phyloP scores from a whole-genome alignment of 1,284 basidiomycete species.

The Puccinia hordei region DNA sequence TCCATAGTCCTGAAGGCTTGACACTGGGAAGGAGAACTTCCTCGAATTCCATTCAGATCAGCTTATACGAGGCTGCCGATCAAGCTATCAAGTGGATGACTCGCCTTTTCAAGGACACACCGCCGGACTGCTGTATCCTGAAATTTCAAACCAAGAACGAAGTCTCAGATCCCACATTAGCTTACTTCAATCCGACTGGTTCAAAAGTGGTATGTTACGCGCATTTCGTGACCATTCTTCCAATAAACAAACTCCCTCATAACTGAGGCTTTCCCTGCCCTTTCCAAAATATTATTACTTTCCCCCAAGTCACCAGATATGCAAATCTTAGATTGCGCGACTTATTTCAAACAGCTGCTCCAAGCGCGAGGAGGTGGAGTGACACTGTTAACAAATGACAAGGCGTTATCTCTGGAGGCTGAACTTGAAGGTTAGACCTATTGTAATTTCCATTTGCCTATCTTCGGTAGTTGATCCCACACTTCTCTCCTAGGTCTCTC shows the following conservation, averaged over 20 bases:
- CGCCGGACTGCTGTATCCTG: slow-evolving; percentile 1
- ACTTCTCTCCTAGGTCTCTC: slow-evolving; percentile 13
- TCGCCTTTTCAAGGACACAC: slow-evolving; percentile 14
- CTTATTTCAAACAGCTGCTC: slow-evolving; percentile 31
- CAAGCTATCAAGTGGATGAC: slow-evolving; percentile 40
- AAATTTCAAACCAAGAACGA: slow-evolving; percentile 23
- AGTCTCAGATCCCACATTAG: slow-evolving; percentile 12
- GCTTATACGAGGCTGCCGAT: slow-evolving; percentile 31
- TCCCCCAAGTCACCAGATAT: slow-evolving; percentile 40
- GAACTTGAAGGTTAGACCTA: slow-evolving; percentile 22
- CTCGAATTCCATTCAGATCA: slow-evolving; percentile 23
- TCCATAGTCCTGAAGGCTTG: slow-evolving; percentile 24
- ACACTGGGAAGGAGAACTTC: neutral
- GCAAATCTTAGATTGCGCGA: slow-evolving; percentile 37
- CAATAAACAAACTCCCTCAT: neutral
- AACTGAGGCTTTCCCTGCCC: neutral
- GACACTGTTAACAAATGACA: slow-evolving; percentile 29
- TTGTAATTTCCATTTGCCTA: neutral
- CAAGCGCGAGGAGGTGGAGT: slow-evolving; percentile 18
- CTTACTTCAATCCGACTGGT: neutral
- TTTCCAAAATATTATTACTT: neutral
- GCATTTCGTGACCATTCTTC: neutral
- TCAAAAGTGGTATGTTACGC: slow-evolving; percentile 24
- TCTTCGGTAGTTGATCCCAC: neutral
- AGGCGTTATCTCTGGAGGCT: slow-evolving; percentile 36